These are phyloP conservation scores for Epithele typhae DNA, from an alignment of 768 basidiomycete species.

Conservation along the genomic window DNA sequence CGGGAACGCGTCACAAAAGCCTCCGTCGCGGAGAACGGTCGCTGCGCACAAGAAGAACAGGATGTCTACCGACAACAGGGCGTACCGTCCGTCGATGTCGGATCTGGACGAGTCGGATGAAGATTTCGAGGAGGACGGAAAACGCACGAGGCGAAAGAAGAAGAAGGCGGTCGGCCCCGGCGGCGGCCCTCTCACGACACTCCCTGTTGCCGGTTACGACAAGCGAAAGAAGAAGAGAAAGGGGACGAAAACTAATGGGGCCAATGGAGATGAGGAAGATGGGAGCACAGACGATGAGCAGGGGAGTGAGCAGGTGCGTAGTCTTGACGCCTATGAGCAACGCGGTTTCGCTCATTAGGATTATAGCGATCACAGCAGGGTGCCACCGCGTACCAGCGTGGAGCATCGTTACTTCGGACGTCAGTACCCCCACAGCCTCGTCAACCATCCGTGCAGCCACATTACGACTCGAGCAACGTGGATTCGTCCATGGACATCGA, in stretches of 20 bases:
- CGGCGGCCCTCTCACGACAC: conserved; percentile 46
- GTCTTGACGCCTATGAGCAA: background rate
- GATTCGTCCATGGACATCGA: conserved; percentile 37
- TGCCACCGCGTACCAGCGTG: conserved; percentile 19
- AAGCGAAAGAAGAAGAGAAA: conserved; percentile 53
- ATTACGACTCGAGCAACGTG: conserved; percentile 24
- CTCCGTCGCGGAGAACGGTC: conserved; percentile 29
- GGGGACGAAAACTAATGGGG: conserved; percentile 38
- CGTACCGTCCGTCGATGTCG: conserved; percentile 65
- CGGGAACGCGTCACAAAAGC: conserved; percentile 9
- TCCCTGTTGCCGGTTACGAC: conserved; percentile 64
- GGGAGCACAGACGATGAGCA: conserved; percentile 38
- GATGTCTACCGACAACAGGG: conserved; percentile 77
- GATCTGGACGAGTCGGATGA: conserved; percentile 63
- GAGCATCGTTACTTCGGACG: conserved; percentile 14
- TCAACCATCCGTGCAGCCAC: conserved; percentile 34
- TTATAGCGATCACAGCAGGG: conserved; percentile 19
- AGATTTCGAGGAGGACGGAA: conserved; percentile 50
- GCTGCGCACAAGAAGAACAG: conserved; percentile 47
- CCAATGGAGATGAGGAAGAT: conserved; percentile 34
- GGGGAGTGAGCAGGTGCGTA: conserved; percentile 39
- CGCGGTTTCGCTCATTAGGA: conserved; percentile 4
- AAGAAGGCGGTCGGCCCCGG: conserved; percentile 45
- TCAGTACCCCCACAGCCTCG: conserved; percentile 34
- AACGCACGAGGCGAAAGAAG: conserved; percentile 46